Percentiles rank a stretch among this genome's conserved stretches.
These are phyloP conservation scores for Ammopiptanthus mongolicus DNA, from an alignment of 306 rosid genomes.

Conservation along the genomic window DNA sequence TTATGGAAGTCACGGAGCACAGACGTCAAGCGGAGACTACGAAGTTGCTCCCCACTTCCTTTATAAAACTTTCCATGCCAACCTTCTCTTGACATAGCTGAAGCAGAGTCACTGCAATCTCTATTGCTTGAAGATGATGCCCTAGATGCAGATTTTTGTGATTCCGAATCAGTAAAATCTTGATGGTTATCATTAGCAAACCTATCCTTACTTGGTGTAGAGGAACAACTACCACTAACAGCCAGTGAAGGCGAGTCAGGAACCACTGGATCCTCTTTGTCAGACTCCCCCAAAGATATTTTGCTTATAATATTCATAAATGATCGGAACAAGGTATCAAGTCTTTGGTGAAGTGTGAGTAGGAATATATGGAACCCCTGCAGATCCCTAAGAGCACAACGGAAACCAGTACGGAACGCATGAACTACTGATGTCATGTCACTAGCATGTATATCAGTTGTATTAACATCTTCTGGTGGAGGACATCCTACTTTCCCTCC, in stretches of 20 bases:
- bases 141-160: constrained; percentile 50
- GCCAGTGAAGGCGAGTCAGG: constrained; percentile 60
- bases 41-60: constrained; percentile 71
- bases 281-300: constrained; percentile 63
- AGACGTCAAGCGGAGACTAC: constrained; percentile 80
- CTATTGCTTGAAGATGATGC: constrained; percentile 49
- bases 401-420: constrained; percentile 75
- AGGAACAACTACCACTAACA: constrained; percentile 30
- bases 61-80: constrained; percentile 67
- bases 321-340: constrained; percentile 63
- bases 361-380: constrained; percentile 91
- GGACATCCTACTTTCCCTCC: constrained; percentile 75
- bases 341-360: constrained; percentile 85
- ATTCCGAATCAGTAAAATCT: constrained; percentile 63
- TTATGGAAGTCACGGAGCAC: constrained; percentile 86
- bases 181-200: constrained; percentile 49
- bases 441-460: constrained; percentile 29
- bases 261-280: constrained; percentile 59
- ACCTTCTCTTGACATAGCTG: constrained; percentile 61
- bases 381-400: constrained; percentile 79
- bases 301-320: constrained; percentile 71
- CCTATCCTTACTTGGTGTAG: constrained; percentile 60
- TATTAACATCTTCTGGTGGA: constrained; percentile 35
- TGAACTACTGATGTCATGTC: constrained; percentile 49
- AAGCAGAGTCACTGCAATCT: constrained; percentile 49